Conservation (phyloP, 768 basidiomycete genomes). For the Vararia minispora region DNA sequence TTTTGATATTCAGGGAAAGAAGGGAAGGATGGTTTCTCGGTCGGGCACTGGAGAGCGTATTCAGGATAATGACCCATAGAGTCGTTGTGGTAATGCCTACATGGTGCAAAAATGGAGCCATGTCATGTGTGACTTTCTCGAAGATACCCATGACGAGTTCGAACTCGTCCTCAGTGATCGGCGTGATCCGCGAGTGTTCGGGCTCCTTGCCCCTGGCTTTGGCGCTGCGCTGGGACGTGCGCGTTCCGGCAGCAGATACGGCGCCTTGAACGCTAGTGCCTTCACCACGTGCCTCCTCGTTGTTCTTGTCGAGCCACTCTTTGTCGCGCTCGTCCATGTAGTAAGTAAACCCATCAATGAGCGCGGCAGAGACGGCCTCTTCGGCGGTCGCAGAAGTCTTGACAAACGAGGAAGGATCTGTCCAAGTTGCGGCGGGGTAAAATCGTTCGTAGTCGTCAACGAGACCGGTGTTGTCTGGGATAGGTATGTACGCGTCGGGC, state of each 20-base stretch:
- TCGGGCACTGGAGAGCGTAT: constrained; percentile 35
- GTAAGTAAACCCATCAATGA: constrained; percentile 73
- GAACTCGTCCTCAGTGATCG: constrained; percentile 84
- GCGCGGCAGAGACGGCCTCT: constrained; percentile 47
- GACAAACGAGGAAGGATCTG: constrained; percentile 67
- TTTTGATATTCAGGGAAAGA: constrained; percentile 66
- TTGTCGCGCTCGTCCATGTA: constrained; percentile 95
- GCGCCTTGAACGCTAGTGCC: constrained; percentile 74
- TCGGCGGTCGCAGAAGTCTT: constrained; percentile 82
- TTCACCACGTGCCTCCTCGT: constrained; percentile 76
- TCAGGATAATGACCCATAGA: not conserved
- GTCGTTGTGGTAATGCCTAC: constrained; percentile 35
- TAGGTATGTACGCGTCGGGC: constrained; percentile 75
- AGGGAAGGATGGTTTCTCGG: constrained; percentile 59
- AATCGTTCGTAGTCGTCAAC: constrained; percentile 69
- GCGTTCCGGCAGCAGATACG: constrained; percentile 41
- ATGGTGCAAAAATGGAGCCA: constrained; percentile 81
- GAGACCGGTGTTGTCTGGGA: constrained; percentile 78
- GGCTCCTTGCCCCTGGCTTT: constrained; percentile 83
- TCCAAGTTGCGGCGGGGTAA: constrained; percentile 62
- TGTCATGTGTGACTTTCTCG: constrained; percentile 85
- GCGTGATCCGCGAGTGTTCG: constrained; percentile 49
- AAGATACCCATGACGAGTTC: constrained; percentile 93
- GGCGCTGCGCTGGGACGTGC: constrained; percentile 42
- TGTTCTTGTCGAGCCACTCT: constrained; percentile 90